phyloP scores from a whole-genome alignment of 768 basidiomycete species.

The Agaricus sinodeliciosus region DNA sequence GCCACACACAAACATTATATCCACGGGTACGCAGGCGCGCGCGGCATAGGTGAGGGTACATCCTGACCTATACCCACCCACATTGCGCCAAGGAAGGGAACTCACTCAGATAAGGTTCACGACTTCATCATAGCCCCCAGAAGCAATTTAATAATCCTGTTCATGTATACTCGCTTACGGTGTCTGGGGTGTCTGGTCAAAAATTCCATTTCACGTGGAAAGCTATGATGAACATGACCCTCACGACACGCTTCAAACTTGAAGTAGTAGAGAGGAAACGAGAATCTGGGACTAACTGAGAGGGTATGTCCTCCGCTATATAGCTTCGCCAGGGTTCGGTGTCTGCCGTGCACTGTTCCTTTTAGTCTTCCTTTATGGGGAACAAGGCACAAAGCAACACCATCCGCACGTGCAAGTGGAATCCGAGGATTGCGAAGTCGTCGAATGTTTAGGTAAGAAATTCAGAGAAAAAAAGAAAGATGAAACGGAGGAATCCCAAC shows the following conservation, averaged over 20 bases:
- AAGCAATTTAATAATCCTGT: not conserved
- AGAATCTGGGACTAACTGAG: not conserved
- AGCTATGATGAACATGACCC: not conserved
- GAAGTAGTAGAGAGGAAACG: slow-evolving; percentile 2
- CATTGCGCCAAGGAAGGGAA: slow-evolving; percentile 2
- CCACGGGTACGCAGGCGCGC: not conserved
- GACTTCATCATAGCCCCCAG: not conserved
- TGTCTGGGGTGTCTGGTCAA: too few species aligned
- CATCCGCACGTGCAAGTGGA: not conserved
- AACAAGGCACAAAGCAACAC: slow-evolving; percentile 16
- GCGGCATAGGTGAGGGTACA: not conserved
- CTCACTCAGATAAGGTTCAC: slow-evolving; percentile 5
- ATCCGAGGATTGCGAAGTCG: slow-evolving; percentile 14
- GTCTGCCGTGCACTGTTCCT: slow-evolving; percentile 4
- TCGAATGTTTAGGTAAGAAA: slow-evolving; percentile 19
- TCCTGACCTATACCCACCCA: slow-evolving; percentile 4
- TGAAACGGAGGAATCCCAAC: slow-evolving; percentile 1
- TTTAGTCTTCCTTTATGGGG: slow-evolving; percentile 11
- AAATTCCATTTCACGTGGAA: not conserved
- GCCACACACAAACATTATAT: not conserved
- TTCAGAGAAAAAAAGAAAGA: not conserved
- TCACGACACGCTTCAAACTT: slow-evolving; percentile 1
- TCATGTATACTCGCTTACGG: not conserved
- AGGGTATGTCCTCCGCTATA: slow-evolving; percentile 1
- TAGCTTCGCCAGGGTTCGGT: slow-evolving; percentile 4